These are phyloP conservation scores for Penicillium daleae DNA, from an alignment of 495 filamentous ascomycete genomes.

Conservation along the genomic window DNA sequence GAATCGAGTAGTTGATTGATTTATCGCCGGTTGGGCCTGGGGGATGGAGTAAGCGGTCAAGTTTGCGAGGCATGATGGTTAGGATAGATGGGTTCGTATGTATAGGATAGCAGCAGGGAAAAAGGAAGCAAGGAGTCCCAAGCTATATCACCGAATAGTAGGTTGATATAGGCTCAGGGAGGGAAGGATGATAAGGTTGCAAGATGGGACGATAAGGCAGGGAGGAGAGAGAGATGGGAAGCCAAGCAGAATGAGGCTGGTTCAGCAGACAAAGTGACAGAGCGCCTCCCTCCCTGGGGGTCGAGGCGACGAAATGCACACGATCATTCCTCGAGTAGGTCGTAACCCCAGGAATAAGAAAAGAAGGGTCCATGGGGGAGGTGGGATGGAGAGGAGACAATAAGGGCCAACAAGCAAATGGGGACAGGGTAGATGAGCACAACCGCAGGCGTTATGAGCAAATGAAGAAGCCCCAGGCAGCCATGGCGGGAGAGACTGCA, in stretches of 20 bases:
- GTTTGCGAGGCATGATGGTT: slow-evolving; percentile 19
- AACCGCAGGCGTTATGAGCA: slow-evolving; percentile 1
- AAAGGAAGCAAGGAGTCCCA: background rate
- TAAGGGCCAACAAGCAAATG: background rate
- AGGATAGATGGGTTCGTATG: slow-evolving; percentile 3
- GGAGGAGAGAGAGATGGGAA: background rate
- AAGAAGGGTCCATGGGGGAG: slow-evolving; percentile 18
- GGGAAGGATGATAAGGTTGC: background rate
- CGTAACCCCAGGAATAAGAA: slow-evolving; percentile 6
- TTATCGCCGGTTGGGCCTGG: slow-evolving; percentile 42
- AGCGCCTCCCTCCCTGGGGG: slow-evolving; percentile 15
- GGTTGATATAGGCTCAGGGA: background rate
- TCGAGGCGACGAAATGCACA: slow-evolving; percentile 22
- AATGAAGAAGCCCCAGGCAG: slow-evolving; percentile 6
- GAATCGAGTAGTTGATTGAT: slow-evolving; percentile 46
- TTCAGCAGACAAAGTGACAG: slow-evolving; percentile 2
- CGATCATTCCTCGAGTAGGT: slow-evolving; percentile 23
- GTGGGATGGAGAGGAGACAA: background rate
- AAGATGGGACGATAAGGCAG: background rate
- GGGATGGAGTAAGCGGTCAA: slow-evolving; percentile 35
- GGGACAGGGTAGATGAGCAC: slow-evolving; percentile 9
- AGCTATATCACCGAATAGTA: background rate
- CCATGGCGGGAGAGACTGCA: slow-evolving; percentile 1
- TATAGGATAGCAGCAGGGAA: background rate
- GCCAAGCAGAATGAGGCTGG: background rate